Base-by-base conservation (phyloP, 2,329 filamentous ascomycete genomes). In the Fusarium hainanense region DNA sequence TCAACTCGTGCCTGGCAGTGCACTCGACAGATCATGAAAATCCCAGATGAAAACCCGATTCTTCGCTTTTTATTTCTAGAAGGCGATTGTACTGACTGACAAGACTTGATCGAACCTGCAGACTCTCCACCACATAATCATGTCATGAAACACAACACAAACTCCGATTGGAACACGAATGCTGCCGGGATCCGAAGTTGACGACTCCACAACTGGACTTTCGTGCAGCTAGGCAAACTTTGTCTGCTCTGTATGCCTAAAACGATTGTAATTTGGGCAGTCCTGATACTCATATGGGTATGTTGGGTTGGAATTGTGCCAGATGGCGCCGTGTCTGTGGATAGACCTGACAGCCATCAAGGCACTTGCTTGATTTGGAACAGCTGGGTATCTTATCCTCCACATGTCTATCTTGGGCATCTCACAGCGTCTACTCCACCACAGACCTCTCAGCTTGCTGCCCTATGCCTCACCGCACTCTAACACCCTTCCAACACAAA, bases 321-420 rank as follows among this genome's bases (percentile, higher is more conserved):
- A 85, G 82, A 81, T 85, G 83, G 82, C 82, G 80, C 71, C 68
- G 76, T 77, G 74, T 81, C 78, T 79, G 79, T 84, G 83, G 82
- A 79, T 73, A 75, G 20, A 77, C 70, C 74, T 69, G 64, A 66
- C 67, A 65, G 47, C 70, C 70, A 68, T 61, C 55, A 69, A 59
- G 58, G 58, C 67, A 64, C 68, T 60, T 63, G 63, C 57, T 63
- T 58, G 59, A 67, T 57, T 73, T 54, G 63, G 58, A 63, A 72
- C 68, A 68, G 66, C 70, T 69, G 73, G 73, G 73, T 75, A 75
- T 75, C 68, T 71, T 56, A 57, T 66, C 72, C 58, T 73, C 69
- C 61, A 63, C 61, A 67, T 72, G 40, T 67, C 62, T 73, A 67
- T 49, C 55, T 68, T 59, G 65, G 58, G 71, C 67, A 59, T 62